Base-by-base conservation (phyloP, 768 basidiomycete species). In the Tulasnella sp. region DNA sequence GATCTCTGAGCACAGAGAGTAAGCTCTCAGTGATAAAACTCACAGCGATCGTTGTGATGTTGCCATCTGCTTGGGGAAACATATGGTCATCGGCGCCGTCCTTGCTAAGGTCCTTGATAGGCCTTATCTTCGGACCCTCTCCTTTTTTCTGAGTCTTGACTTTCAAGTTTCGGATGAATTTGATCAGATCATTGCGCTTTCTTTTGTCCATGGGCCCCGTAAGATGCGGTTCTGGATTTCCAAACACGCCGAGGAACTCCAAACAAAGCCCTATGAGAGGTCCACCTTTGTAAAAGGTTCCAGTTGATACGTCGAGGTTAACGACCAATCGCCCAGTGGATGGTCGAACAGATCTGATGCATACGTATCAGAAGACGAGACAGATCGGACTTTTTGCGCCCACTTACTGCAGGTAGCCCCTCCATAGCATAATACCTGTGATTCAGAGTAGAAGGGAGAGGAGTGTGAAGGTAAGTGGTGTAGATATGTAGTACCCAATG, bases 281-380 rank as follows among this genome's bases (percentile, higher is more conserved):
- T 0, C 88, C 88, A 0, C 78, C 70, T 65, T 79, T 80, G 26
- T 58, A 69, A 83, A 90, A 86, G 26, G 82, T 78, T 0, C 83
- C 87, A 0, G 86, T 86, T 0, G 83, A 80, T 48, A 88, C 85
- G 62, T 90, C 88, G 63, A 90, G 76, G 60, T 89, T 90, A 64
- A 89, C 73, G 26, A 88, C 69, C 65, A 90, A 77, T 0, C 73
- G 72, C 0, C 81, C 81, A 17, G 82, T 75, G 0, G 78, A 79
- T 3, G 87, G 86, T 21, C 88, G 76, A 11, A 88, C 77, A 0
- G 84, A 85, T 54, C 67, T 68, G 48, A 17, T n/a, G 26, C 5
- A 38, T 5, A 38, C 34, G 15, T 38, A 15, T 38, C 15, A 38
- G 34, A 13, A 53, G 8, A 19, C 19, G 8, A 7, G 7, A 13